Evolutionary conservation across 176 grass and related monocot species (phyloP).

Genomic region (Hordeum marinum): DNA sequence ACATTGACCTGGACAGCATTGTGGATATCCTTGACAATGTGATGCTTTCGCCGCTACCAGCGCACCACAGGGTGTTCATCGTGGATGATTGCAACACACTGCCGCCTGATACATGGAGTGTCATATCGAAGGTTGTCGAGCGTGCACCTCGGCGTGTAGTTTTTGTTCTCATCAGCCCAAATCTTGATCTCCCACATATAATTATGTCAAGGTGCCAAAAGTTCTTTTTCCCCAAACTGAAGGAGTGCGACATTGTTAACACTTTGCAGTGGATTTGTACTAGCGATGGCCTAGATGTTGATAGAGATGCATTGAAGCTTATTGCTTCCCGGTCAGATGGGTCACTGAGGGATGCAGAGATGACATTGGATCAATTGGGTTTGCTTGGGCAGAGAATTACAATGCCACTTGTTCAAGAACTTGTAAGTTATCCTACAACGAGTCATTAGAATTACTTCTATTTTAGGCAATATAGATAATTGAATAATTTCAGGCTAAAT

Average conservation of each 20-base stretch:
- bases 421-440: constrained; percentile 59
- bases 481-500: neutral
- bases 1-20: constrained; percentile 63
- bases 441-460: constrained; percentile 1
- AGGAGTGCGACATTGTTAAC: constrained; percentile 76
- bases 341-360: constrained; percentile 88
- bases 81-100: constrained; percentile 78
- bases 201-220: constrained; percentile 91
- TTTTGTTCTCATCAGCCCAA: constrained; percentile 72
- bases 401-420: constrained; percentile 84
- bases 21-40: constrained; percentile 64
- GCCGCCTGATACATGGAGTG: constrained; percentile 61
- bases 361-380: constrained; percentile 94
- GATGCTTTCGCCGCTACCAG: constrained; percentile 43
- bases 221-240: constrained; percentile 90
- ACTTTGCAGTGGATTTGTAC: constrained; percentile 90
- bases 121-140: constrained; percentile 69
- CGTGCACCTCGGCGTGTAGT: constrained; percentile 53
- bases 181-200: constrained; percentile 78
- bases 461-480: neutral
- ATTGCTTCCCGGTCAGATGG: constrained; percentile 92
- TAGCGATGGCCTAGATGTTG: constrained; percentile 81
- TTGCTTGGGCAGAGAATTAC: constrained; percentile 91
- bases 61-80: constrained; percentile 64
- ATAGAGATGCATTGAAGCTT: constrained; percentile 86